Conservation (phyloP, 305 asterid genomes). For the Solanum chacoense region DNA sequence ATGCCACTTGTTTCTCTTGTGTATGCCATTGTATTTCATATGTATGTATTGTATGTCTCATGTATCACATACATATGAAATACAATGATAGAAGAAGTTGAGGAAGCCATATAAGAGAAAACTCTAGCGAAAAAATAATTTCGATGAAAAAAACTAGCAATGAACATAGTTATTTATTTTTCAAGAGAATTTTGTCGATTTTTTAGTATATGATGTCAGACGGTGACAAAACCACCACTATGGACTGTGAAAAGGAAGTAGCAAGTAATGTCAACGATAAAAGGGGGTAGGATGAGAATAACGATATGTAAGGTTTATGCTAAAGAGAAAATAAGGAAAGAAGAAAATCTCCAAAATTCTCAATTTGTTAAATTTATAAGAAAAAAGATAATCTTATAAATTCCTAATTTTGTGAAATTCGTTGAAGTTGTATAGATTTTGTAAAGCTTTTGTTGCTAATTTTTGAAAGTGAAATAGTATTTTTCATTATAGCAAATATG, state of each 20-base stretch:
- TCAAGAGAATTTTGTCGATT: no score
- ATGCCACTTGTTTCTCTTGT: no score
- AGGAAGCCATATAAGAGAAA: not conserved
- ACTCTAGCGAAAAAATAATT: not conserved
- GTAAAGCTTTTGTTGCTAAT: not conserved
- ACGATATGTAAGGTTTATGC: not conserved
- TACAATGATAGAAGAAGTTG: not conserved
- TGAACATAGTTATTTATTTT: no score
- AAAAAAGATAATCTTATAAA: not conserved
- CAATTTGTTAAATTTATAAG: not conserved
- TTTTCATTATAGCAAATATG: not conserved
- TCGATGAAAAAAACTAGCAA: no score
- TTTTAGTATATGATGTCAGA: not conserved
- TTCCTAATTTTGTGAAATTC: not conserved
- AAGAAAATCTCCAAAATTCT: not conserved
- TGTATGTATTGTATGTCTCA: no score
- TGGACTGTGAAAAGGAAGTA: not conserved
- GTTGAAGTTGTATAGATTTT: not conserved
- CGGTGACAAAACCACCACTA: not conserved
- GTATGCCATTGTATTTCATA: not conserved
- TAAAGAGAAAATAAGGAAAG: not conserved
- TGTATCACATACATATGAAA: no score
- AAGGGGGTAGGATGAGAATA: not conserved
- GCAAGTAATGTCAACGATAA: not conserved
- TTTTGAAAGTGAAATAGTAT: not conserved